Evolutionary conservation across 805 yeast species (phyloP).

Genomic region (Candida sphagnicola): DNA sequence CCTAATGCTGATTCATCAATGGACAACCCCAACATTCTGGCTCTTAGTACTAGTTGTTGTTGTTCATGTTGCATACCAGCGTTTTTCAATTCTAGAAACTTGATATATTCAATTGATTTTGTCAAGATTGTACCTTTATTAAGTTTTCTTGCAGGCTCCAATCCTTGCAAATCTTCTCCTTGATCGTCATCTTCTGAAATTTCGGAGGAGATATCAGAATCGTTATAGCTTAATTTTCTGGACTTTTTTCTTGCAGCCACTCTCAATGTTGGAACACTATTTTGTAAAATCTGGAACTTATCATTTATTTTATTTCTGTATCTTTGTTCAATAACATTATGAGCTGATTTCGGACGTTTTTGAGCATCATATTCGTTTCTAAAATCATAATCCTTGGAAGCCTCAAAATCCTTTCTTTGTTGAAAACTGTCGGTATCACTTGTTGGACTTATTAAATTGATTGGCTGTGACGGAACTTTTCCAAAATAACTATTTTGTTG

Average conservation of each 20-base stretch:
- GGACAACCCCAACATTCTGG: slow-evolving; percentile 31
- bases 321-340: slow-evolving; percentile 40
- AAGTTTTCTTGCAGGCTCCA: slow-evolving; percentile 69
- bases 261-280: slow-evolving; percentile 36
- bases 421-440: too few species aligned
- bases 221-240: slow-evolving; percentile 5
- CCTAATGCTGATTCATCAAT: slow-evolving; percentile 6
- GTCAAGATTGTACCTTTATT: slow-evolving; percentile 76
- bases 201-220: slow-evolving; percentile 3
- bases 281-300: slow-evolving; percentile 34
- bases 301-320: slow-evolving; percentile 42
- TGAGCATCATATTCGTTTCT: too few species aligned
- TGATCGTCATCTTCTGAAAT: slow-evolving; percentile 1
- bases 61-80: slow-evolving; percentile 48
- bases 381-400: too few species aligned
- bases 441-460: too few species aligned
- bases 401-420: too few species aligned
- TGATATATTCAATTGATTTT: slow-evolving; percentile 77
- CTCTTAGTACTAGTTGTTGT: slow-evolving; percentile 39
- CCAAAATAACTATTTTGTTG: not conserved
- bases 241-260: slow-evolving; percentile 22
- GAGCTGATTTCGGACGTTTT: slow-evolving; percentile 23
- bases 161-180: slow-evolving; percentile 60
- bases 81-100: slow-evolving; percentile 64
- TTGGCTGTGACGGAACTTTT: not conserved